Evolutionary conservation across 2,329 filamentous ascomycete species (phyloP), one percentile per base, ranked within the genome.

Genomic region (Fusarium tanahbumbuense): DNA sequence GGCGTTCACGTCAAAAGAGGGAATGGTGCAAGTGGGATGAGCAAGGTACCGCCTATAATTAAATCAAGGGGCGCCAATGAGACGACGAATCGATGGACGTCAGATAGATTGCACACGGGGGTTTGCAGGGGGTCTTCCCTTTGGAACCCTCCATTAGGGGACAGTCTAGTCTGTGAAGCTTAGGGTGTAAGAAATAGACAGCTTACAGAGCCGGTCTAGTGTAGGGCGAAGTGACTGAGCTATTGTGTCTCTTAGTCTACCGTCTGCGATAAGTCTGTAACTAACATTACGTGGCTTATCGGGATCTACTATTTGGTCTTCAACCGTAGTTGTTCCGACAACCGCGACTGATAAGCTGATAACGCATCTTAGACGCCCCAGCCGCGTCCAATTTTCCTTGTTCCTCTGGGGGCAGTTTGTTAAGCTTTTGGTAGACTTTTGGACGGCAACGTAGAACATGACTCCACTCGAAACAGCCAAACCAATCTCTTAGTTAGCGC

Each of bases 1-100:
- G 50, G 61, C 32, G 52, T 64, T 70, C 48, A 69, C 48, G 44
- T 67, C 56, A 52, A 69, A 69, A 56, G 64, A 52, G 64, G 64
- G 59, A 54, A 54, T 62, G 62, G 66, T 65, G 46, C 41, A 53
- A 57, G 60, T 60, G 64, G 48, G 47, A 68, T 60, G 55, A 49
- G 56, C 53, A 60, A 66, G 65, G 55, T 61, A 62, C 44, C 27
- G 22, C 50, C 57, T 68, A 70, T 71, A 71, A 70, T 71, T 70
- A 68, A 70, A 68, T 57, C 63, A 64, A 71, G 54, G 63, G 67
- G 67, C 67, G 48, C 63, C 67, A 70, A 54, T 67, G 44, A 25
- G 42, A 68, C 42, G 49, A 48, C 59, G 49, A 64, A 61, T 53
- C 47, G 50, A 68, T 64, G 49, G 48, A 41, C 40, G 52, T 52